Evolutionary conservation across 805 yeast genomes (phyloP), one percentile per base, ranked within the genome.

Genomic region (Candida ficus): DNA sequence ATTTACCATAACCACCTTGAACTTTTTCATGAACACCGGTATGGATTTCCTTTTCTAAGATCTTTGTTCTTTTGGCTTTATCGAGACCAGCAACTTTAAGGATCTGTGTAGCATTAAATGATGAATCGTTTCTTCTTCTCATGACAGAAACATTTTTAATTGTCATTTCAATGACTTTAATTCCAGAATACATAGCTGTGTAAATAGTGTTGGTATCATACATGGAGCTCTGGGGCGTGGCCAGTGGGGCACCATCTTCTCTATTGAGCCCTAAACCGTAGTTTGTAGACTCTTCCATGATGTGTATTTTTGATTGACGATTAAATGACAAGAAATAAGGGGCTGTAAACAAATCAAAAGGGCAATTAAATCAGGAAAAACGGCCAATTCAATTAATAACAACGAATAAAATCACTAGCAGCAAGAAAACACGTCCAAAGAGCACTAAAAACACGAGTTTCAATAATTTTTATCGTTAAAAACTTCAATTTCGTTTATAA

Each of bases 21-120:
- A 84, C 78, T 57, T 84, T 84, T 56, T 83, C 87, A 56, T 84
- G 90, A 7, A 63, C 55, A 31, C 82, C 80, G 35, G 70, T 71
- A 53, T 77, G 87, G 10, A 85, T 83, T 48, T 85, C 91, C 48
- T 72, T 77, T 56, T 84, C 93, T 40, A 85, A 63, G 32, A 83
- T 73, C 55, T 81, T 78, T 5, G 91, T 83, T 56, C 93, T 65
- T 54, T 79, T 82, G 2, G 89, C 82, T 61, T 85, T 85, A 35
- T 87, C 85, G 46, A 80, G 77, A 35, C 83, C 80, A 29, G 90
- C 89, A 42, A 84, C 76, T 57, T 85, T 83, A 48, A 85, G 65
- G 16, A 84, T 80, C 58, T 85, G 95, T 0, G 95, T 83, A 14
- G 90, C 88, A 57, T 85, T 85, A 41, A 93, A 85, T 79, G 88